Evolutionary conservation across 805 yeast genomes (phyloP).

Genomic region (Candida lessepsii): DNA sequence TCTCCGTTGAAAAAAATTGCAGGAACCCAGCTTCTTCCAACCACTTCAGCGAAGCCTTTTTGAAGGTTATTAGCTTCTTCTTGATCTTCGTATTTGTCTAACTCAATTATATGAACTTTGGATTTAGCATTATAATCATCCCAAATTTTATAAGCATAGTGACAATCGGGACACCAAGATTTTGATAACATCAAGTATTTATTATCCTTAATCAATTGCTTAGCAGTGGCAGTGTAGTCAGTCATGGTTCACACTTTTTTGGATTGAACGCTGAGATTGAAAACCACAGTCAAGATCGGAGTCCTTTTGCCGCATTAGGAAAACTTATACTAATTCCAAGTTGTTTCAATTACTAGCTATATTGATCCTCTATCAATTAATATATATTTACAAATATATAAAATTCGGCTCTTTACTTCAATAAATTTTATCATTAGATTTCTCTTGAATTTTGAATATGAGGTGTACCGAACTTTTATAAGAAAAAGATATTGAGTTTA

Average conservation of each 20-base stretch:
- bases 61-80: conserved; percentile 53
- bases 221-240: conserved; percentile 29
- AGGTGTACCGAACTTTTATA: no score
- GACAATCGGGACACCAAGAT: conserved; percentile 80
- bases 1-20: conserved; percentile 61
- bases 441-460: no score
- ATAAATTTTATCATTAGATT: no score
- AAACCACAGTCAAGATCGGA: not conserved
- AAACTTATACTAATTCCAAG: no score
- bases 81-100: conserved; percentile 50
- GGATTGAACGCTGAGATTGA: not conserved
- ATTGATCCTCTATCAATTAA: no score
- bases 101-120: conserved; percentile 56
- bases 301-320: not conserved
- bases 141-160: conserved; percentile 58
- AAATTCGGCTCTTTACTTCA: no score
- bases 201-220: conserved; percentile 44
- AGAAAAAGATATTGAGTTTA: no score
- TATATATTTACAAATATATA: no score
- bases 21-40: conserved; percentile 70
- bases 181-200: conserved; percentile 60
- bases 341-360: no score
- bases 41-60: conserved; percentile 52
- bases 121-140: conserved; percentile 49
- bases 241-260: not conserved